Base-by-base conservation (phyloP, 768 basidiomycete species). In the Podaxis rugospora region DNA sequence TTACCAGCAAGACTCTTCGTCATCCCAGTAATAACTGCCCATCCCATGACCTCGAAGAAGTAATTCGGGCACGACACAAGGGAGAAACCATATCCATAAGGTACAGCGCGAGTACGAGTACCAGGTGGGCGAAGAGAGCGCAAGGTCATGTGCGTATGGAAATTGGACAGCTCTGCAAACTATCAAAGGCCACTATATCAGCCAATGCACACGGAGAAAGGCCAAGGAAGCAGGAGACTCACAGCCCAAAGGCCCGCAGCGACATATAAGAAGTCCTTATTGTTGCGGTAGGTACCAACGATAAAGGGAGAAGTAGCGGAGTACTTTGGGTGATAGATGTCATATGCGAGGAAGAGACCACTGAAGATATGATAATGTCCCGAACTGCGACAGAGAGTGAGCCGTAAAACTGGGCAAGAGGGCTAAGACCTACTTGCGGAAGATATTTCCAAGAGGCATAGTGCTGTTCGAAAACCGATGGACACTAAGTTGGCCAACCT, bases 401-500 rank as follows among this genome's bases (percentile, higher is more conserved):
- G 53, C 44, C 14, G 11, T 44, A 16, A 50, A 6, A 32, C 36
- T 32, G 10, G 23, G 6, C 23, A 5, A 18, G 36, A 6, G 14
- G 9, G 16, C 57, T 13, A 9, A 35, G 11, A 65, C 83, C 28
- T 58, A 97, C 96, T 99, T 99, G 72, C 88, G 90, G 78, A 96
- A 88, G 37, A 98, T 83, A 70, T 93, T 92, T 62, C 69, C 68
- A 61, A 88, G 74, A 1, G 96, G 97, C 91, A 98, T 96, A 0
- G 96, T 97, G 1, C 87, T 90, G 74, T 94, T 86, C 32, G 95
- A 98, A 81, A 98, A 98, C 10, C 92, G 90, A 71, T 99, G 97
- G 1, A 99, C 85, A 68, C 91, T 93, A 7, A 21, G 5, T 50
- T 21, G 49, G n/a, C 18, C 23, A 13, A 35, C 9, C 39, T 7